phyloP scores from a whole-genome alignment of 495 filamentous ascomycete genomes.

The Zalerion maritima region DNA sequence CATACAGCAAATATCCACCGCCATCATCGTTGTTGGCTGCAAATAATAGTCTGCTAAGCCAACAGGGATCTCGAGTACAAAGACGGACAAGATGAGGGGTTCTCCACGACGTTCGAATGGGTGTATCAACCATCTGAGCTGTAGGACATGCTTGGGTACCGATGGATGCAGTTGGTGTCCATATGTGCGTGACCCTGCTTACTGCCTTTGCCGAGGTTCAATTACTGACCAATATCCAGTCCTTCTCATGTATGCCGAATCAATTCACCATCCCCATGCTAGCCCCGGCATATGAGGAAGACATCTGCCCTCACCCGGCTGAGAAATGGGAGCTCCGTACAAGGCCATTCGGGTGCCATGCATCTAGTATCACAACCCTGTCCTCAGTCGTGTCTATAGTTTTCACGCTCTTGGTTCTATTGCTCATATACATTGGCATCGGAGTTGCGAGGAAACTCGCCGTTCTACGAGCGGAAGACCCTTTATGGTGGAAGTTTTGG shows the following conservation, averaged over 20 bases:
- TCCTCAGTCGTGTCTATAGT: slow-evolving; percentile 23
- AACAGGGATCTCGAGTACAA: too few relatives aligned
- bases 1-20: too few relatives aligned
- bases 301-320: slow-evolving; percentile 31
- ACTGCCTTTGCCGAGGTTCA: slow-evolving; percentile 1
- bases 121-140: too few relatives aligned
- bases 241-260: slow-evolving; percentile 35
- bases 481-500: too few relatives aligned
- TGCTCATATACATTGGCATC: slow-evolving; percentile 16
- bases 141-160: too few relatives aligned
- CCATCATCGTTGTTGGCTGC: too few relatives aligned
- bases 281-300: slow-evolving; percentile 25
- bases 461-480: too few relatives aligned
- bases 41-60: too few relatives aligned
- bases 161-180: slow-evolving; percentile 44
- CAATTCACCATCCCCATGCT: slow-evolving; percentile 22
- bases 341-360: slow-evolving; percentile 29
- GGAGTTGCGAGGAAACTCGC: too few relatives aligned
- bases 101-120: too few relatives aligned
- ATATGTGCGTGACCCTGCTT: slow-evolving; percentile 18
- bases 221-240: slow-evolving; percentile 13
- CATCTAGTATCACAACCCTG: slow-evolving; percentile 36
- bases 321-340: slow-evolving; percentile 39
- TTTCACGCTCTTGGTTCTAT: slow-evolving; percentile 20
- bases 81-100: too few relatives aligned